These are phyloP conservation scores for Coriolopsis trogii DNA, from an alignment of 1,284 basidiomycete genomes.

Conservation along the genomic window DNA sequence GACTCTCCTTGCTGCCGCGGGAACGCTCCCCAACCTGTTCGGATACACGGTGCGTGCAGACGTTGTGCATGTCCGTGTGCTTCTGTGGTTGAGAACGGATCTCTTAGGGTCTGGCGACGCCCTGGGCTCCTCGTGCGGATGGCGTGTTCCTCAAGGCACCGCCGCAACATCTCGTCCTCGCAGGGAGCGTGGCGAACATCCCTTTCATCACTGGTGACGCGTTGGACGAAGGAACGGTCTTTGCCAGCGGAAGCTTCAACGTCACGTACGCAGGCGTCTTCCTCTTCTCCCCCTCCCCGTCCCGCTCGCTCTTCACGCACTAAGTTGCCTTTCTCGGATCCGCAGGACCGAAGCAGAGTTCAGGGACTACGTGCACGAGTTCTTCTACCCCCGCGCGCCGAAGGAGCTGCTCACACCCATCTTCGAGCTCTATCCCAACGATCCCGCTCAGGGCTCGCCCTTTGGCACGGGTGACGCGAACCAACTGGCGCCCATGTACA, in stretches of 20 bases:
- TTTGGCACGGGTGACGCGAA: conserved; percentile 50
- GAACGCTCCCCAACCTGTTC: neutral
- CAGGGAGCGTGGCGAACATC: conserved; percentile 27
- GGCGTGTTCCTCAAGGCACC: conserved; percentile 38
- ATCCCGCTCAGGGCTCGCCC: conserved; percentile 51
- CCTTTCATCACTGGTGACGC: conserved; percentile 30
- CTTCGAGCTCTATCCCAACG: conserved; percentile 46
- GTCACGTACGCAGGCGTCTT: neutral
- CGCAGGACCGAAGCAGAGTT: neutral
- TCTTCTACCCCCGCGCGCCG: neutral
- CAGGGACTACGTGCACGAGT: neutral
- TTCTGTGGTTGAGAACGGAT: neutral
- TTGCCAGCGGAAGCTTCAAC: neutral
- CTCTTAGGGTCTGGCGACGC: conserved; percentile 1
- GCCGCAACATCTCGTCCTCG: neutral
- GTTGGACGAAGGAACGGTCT: neutral
- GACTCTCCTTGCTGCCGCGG: neutral
- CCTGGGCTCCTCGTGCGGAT: conserved; percentile 43
- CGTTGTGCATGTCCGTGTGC: neutral
- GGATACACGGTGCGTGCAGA: neutral
- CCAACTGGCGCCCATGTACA: conserved; percentile 49
- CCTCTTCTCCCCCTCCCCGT: neutral
- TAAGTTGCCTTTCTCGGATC: neutral
- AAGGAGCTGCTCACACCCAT: neutral
- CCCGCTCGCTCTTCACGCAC: neutral